Percentiles rank a stretch among this genome's conserved stretches.
Conservation (phyloP, 768 basidiomycete species). For the Macrocybe gigantea region DNA sequence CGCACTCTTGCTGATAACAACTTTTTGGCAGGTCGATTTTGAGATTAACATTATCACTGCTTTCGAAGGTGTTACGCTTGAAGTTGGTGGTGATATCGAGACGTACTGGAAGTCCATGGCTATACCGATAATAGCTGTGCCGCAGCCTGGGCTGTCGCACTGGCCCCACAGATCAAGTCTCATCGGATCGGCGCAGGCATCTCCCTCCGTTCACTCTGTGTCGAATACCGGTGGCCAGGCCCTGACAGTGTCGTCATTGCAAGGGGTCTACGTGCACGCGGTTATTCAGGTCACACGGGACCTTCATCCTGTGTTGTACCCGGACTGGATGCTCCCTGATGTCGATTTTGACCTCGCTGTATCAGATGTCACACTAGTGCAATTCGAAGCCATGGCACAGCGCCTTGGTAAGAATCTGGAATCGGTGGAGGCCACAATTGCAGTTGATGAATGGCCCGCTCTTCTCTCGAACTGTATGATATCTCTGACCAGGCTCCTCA, state of each 20-base stretch:
- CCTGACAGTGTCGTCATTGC: conserved; percentile 83
- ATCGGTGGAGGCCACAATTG: conserved; percentile 9
- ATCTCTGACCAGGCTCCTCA: conserved; percentile 69
- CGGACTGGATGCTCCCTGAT: conserved; percentile 72
- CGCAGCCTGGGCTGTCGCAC: conserved; percentile 29
- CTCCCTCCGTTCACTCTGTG: conserved; percentile 60
- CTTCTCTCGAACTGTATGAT: conserved; percentile 52
- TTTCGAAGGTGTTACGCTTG: conserved; percentile 87
- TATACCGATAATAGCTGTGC: conserved; percentile 38
- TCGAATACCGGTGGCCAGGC: conserved; percentile 43
- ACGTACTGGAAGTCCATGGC: conserved; percentile 97
- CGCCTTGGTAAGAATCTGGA: conserved; percentile 40
- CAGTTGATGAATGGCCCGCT: conserved; percentile 39
- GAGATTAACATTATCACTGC: conserved; percentile 83
- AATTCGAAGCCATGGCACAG: conserved; percentile 67
- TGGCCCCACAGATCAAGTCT: conserved; percentile 35
- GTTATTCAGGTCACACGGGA: conserved; percentile 92
- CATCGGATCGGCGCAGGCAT: conserved; percentile 57
- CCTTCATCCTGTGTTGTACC: conserved; percentile 79
- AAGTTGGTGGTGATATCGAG: conserved; percentile 92
- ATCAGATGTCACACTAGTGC: conserved; percentile 74
- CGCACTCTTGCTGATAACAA: conserved; percentile 6
- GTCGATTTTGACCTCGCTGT: conserved; percentile 73
- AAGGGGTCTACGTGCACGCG: conserved; percentile 82
- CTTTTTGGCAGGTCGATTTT: conserved; percentile 64